Evolutionary conservation across 2,329 filamentous ascomycete species (phyloP).

Genomic region (Neodidymelliopsis sp.): DNA sequence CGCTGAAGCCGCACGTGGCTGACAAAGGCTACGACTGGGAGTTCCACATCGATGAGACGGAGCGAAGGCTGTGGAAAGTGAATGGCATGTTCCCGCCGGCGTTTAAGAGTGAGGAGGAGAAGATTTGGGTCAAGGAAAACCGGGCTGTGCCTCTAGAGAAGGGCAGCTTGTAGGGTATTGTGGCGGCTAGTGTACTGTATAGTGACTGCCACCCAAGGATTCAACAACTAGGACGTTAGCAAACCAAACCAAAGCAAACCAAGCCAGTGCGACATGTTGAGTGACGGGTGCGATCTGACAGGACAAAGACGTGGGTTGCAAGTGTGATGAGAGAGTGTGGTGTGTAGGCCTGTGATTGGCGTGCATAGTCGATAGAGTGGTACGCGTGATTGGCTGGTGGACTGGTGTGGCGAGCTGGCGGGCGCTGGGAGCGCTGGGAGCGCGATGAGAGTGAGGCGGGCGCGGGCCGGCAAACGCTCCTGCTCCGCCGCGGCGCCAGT

Average conservation of each 20-base stretch:
- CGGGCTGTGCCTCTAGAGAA: slow-evolving; percentile 6
- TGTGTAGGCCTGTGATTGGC: slow-evolving; percentile 12
- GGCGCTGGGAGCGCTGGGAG: slow-evolving; percentile 8
- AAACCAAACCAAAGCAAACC: too few species aligned
- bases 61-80: slow-evolving; percentile 54
- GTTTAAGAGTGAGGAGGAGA: slow-evolving; percentile 40
- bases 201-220: too few species aligned
- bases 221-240: too few species aligned
- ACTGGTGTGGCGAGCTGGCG: too few species aligned
- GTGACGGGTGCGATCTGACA: too few species aligned
- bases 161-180: not conserved
- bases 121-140: slow-evolving; percentile 42
- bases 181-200: too few species aligned
- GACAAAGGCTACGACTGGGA: slow-evolving; percentile 56
- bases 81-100: slow-evolving; percentile 51
- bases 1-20: slow-evolving; percentile 49
- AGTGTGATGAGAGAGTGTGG: not conserved
- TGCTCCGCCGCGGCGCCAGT: slow-evolving; percentile 2
- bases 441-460: slow-evolving; percentile 16
- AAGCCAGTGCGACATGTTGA: too few species aligned
- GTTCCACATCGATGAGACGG: slow-evolving; percentile 54
- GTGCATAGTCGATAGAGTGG: slow-evolving; percentile 6
- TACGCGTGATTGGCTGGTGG: slow-evolving; percentile 14
- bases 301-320: too few species aligned
- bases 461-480: slow-evolving; percentile 1